These are phyloP conservation scores for Aspergillus affinis DNA, from an alignment of 495 filamentous ascomycete species.

Conservation along the genomic window DNA sequence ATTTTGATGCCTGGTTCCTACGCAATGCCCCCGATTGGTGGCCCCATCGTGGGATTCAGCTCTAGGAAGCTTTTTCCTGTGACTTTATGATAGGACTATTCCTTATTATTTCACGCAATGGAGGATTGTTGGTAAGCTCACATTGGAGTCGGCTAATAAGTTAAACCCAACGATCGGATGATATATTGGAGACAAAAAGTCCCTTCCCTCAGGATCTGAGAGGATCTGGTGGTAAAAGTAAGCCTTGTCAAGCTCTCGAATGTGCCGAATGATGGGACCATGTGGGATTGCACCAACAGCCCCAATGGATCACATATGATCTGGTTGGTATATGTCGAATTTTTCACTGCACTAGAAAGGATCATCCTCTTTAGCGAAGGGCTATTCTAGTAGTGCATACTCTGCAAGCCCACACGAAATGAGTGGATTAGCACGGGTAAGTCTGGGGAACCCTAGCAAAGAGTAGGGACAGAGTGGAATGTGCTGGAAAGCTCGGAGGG, in stretches of 20 bases:
- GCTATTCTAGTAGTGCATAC: too few species aligned
- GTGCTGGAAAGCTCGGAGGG: too few species aligned
- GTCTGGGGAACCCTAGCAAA: too few species aligned
- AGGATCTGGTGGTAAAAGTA: neutral
- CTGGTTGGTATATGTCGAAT: too few species aligned
- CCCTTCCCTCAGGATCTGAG: neutral
- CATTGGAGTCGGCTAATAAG: neutral
- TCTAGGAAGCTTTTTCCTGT: neutral
- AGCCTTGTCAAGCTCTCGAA: neutral
- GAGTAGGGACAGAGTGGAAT: too few species aligned
- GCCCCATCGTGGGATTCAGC: neutral
- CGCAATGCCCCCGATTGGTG: neutral
- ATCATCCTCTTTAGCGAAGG: too few species aligned
- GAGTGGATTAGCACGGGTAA: too few species aligned
- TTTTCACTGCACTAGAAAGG: too few species aligned
- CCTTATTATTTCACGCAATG: neutral
- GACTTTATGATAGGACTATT: neutral
- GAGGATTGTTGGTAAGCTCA: neutral
- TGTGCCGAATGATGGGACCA: neutral
- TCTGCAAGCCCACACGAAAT: too few species aligned
- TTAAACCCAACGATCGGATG: neutral
- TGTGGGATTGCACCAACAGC: too few species aligned
- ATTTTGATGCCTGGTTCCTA: neutral
- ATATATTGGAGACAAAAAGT: neutral
- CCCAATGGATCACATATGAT: too few species aligned